These are phyloP conservation scores for Ganoderma meredithae DNA, from an alignment of 1,284 basidiomycete species.

Conservation along the genomic window DNA sequence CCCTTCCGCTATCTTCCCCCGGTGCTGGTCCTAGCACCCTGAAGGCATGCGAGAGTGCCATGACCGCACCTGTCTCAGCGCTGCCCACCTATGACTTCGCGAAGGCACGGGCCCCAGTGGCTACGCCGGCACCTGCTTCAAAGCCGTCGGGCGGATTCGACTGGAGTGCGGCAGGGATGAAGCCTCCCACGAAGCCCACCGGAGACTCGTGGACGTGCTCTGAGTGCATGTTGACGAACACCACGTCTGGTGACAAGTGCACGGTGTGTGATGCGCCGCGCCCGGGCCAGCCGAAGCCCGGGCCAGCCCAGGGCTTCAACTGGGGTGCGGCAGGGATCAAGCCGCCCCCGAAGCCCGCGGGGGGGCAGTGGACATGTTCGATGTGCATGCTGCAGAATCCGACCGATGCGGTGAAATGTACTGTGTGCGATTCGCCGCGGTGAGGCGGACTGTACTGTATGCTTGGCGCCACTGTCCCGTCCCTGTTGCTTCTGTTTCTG, in stretches of 20 bases:
- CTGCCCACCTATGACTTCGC: conserved; percentile 55
- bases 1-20: conserved; percentile 38
- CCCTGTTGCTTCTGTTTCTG: background rate
- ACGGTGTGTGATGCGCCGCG: conserved; percentile 49
- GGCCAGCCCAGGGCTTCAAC: conserved; percentile 33
- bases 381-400: conserved; percentile 39
- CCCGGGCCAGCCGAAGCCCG: conserved; percentile 26
- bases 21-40: conserved; percentile 45
- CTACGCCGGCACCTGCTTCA: conserved; percentile 11
- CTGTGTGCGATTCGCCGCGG: conserved; percentile 38
- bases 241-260: conserved; percentile 52
- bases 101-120: conserved; percentile 27
- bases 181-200: conserved; percentile 44
- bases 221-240: conserved; percentile 50
- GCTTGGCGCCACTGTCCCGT: background rate
- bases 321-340: conserved; percentile 42
- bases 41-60: conserved; percentile 45
- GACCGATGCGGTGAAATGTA: conserved; percentile 35
- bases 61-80: conserved; percentile 39
- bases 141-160: conserved; percentile 43
- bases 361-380: conserved; percentile 38
- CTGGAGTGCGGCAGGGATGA: conserved; percentile 57
- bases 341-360: conserved; percentile 29
- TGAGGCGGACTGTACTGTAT: conserved; percentile 5
- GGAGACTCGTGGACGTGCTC: conserved; percentile 52